phyloP scores from a whole-genome alignment of 1,284 basidiomycete genomes.

The Chiua sp. region DNA sequence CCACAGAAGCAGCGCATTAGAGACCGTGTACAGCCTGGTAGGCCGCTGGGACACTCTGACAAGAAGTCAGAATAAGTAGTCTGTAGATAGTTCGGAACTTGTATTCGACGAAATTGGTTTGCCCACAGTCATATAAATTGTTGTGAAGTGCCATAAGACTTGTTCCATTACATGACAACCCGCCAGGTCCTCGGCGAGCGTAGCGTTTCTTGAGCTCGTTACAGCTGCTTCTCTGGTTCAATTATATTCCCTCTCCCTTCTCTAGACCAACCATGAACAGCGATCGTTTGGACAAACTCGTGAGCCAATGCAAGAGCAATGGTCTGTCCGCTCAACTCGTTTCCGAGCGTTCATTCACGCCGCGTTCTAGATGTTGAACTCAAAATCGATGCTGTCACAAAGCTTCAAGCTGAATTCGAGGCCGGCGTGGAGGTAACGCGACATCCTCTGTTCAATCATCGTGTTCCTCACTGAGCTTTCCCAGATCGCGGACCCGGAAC shows the following conservation, averaged over 20 bases:
- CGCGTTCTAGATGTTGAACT: conserved; percentile 68
- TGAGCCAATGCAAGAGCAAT: conserved; percentile 71
- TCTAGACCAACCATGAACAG: conserved; percentile 52
- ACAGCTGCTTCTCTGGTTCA: conserved; percentile 10
- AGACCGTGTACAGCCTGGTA: conserved; percentile 79
- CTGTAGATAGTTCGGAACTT: conserved; percentile 6
- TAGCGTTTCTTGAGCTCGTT: conserved; percentile 26
- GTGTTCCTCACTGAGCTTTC: conserved; percentile 13
- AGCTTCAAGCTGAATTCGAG: conserved; percentile 76
- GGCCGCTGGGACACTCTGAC: conserved; percentile 86
- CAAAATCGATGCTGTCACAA: conserved; percentile 78
- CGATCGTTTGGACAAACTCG: conserved; percentile 62
- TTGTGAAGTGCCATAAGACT: not conserved
- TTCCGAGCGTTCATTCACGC: conserved; percentile 14
- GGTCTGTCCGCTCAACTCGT: conserved; percentile 47
- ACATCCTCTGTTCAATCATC: conserved; percentile 6
- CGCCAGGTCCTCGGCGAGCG: conserved; percentile 6
- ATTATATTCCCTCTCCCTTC: conserved; percentile 17
- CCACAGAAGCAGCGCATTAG: conserved; percentile 86
- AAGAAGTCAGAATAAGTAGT: conserved; percentile 24
- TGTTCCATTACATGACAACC: conserved; percentile 27
- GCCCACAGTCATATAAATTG: not conserved
- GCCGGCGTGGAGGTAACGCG: conserved; percentile 63
- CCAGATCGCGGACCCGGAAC: conserved; percentile 73
- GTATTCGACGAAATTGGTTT: not conserved